A percentile compares a stretch with the other conserved stretches of the same genome.
These are phyloP conservation scores for Candida nitratophila DNA, from an alignment of 805 yeast genomes.

Conservation along the genomic window DNA sequence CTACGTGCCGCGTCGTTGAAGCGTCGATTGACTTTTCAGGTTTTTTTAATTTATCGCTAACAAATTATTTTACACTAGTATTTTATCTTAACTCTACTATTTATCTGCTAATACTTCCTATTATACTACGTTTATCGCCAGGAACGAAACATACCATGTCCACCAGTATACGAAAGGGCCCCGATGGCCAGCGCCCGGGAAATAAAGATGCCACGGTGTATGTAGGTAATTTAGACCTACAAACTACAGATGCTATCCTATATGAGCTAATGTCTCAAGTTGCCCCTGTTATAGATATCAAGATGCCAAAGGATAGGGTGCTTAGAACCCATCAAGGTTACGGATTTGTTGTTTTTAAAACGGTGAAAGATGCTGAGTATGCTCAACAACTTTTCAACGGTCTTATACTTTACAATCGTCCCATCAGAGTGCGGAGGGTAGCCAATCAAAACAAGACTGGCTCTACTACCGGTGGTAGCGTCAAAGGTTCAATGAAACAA, in stretches of 20 bases:
- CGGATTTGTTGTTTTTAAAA: slow-evolving; percentile 74
- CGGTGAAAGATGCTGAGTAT: slow-evolving; percentile 60
- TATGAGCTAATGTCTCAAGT: slow-evolving; percentile 83
- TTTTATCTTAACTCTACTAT: too few relatives aligned
- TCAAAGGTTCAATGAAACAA: slow-evolving; percentile 16
- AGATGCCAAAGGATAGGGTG: slow-evolving; percentile 76
- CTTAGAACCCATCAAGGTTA: slow-evolving; percentile 71
- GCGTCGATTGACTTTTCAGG: too few relatives aligned
- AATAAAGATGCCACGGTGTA: slow-evolving; percentile 63
- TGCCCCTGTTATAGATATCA: slow-evolving; percentile 65
- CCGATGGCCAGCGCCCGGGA: slow-evolving; percentile 22
- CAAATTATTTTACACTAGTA: too few relatives aligned
- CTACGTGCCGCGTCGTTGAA: too few relatives aligned
- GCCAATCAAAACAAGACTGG: slow-evolving; percentile 5
- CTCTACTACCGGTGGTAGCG: slow-evolving; percentile 1
- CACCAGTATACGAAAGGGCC: slow-evolving; percentile 13
- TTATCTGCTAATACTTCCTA: too few relatives aligned
- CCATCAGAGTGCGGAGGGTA: slow-evolving; percentile 51
- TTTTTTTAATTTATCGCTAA: too few relatives aligned
- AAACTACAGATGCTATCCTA: slow-evolving; percentile 61
- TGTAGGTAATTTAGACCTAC: slow-evolving; percentile 76
- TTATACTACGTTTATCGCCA: too few relatives aligned
- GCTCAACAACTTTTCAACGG: slow-evolving; percentile 56
- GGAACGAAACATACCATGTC: too few relatives aligned
- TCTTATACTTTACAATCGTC: slow-evolving; percentile 51